Evolutionary conservation across 2,329 filamentous ascomycete genomes (phyloP), one percentile per base, ranked within the genome.

Genomic region (Ceratocystis cacaofunesta): DNA sequence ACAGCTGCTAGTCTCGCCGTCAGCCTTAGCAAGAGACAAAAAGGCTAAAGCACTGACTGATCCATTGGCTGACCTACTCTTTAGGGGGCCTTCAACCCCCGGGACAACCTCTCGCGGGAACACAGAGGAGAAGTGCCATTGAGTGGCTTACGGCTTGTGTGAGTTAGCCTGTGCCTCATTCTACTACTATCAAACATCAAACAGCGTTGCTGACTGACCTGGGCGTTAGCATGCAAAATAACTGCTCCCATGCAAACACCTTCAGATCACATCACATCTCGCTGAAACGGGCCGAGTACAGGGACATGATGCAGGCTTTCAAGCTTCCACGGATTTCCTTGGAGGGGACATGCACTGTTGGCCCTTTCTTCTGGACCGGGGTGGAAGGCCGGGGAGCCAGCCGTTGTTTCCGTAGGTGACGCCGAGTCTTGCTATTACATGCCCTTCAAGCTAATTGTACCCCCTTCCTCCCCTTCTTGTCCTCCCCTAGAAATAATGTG

Each of bases 311-410:
- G 22, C 76, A 77, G 68, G 74, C 73, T 17, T 71, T 85, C 72
- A 77, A 74, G 67, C 75, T 86, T 55, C 83, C 84, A 1, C 80
- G 78, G 70, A 77, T 81, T 7, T 80, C 77, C 43, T 82, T 86
- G 68, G 84, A 86, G 72, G 79, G 80, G 19, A 80, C 78, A 22
- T 79, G 79, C 65, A 78, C 82, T 10, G 83, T 86, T 15, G 84
- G 83, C 0, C 84, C 83, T 0, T 85, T 85, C 70, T 86, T 86
- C 73, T 86, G 83, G 83, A 79, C 75, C 50, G 76, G 79, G 1
- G 76, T 79, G 68, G 82, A 85, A 70, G 78, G 82, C 67, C 78
- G 84, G 69, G 80, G 82, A 63, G 76, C 78, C 1, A 78, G 84
- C 68, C 80, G 79, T 46, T 80, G 83, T 73, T 73, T 85, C 58